Base-by-base conservation (phyloP, 441 rosid genomes). In the Kokia cookei region DNA sequence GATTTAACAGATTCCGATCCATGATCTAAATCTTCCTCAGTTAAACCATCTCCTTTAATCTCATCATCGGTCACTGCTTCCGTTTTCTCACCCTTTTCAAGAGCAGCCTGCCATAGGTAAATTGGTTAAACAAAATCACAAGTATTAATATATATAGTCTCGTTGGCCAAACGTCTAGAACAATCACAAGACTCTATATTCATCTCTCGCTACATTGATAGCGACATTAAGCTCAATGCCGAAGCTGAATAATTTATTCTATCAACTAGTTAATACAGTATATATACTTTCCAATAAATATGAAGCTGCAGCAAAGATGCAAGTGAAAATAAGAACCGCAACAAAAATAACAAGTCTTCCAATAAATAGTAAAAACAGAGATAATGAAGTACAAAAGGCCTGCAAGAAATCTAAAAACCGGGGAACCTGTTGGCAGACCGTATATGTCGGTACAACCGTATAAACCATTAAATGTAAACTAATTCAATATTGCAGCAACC, bases 71-170 rank as follows among this genome's bases (percentile, higher is more conserved):
- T 78, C 51, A 63, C 69, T 42, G 72, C 83, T 58, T 89, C 97
- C 29, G 75, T 75, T 72, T 71, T 84, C 73, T 84, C 86, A 75
- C 84, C 88, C 82, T 89, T 93, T 73, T 91, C 97, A 75, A 84
- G 78, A 80, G 93, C 79, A 86, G 97, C 96, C 98, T 95, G 84
- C 80, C 42, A 69, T 69, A 74, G 24, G 29, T 42, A 71, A 73
- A 50, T 67, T 11, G 15, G 55, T 37, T 37, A 68, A 71, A 68
- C 35, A 54, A 45, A 22, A 65, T 59, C 58, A 58, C 50, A 72
- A 75, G 47, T 48, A 54, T 42, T 29, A 19, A 53, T 3, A 65
- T 19, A 58, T 58, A 22, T 27, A 13, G 51, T 47, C 69, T 61
- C 17, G 27, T 61, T 11, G n/a, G 14, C 32, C 60, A 15, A 54